Percentiles rank a stretch among this genome's conserved stretches.
Conservation (phyloP, 768 basidiomycete genomes). For the Lentinula aciculospora region DNA sequence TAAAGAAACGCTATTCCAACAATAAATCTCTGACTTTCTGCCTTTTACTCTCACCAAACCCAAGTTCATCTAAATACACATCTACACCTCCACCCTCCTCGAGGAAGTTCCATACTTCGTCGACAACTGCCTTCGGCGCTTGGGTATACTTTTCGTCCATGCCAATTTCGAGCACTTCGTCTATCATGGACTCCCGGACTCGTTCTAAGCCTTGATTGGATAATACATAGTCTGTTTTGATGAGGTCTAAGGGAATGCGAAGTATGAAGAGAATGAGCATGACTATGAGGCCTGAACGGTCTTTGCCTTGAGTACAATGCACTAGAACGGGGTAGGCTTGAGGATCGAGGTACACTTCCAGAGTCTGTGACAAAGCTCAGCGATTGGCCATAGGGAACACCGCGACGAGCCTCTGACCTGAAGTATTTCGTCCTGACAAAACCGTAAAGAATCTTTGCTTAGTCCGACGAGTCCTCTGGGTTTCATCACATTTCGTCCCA, state of each 20-base stretch:
- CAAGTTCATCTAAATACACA: conserved; percentile 13
- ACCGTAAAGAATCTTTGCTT: conserved; percentile 14
- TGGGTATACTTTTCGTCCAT: conserved; percentile 13
- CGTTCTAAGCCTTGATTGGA: conserved; percentile 14
- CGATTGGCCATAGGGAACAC: too few species aligned
- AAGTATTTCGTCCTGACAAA: conserved; percentile 13
- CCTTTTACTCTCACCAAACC: conserved; percentile 12
- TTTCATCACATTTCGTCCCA: conserved; percentile 14
- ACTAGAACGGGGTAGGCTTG: conserved; percentile 13
- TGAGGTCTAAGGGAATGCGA: conserved; percentile 8
- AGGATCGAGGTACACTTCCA: conserved; percentile 12
- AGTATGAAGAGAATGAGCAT: conserved; percentile 15
- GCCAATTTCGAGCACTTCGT: conserved; percentile 16
- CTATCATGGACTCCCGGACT: conserved; percentile 13
- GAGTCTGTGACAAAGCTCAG: not conserved
- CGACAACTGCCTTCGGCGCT: conserved; percentile 12
- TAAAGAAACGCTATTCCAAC: not conserved
- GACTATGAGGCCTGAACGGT: conserved; percentile 13
- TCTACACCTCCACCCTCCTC: conserved; percentile 14
- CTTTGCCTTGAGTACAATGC: conserved; percentile 17
- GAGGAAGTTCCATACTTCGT: conserved; percentile 14
- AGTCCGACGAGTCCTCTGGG: conserved; percentile 13
- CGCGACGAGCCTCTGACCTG: not conserved
- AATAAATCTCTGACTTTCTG: conserved; percentile 9
- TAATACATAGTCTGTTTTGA: conserved; percentile 13